Conservation (phyloP, 257 asterid species). For the Anisodus tanguticus region DNA sequence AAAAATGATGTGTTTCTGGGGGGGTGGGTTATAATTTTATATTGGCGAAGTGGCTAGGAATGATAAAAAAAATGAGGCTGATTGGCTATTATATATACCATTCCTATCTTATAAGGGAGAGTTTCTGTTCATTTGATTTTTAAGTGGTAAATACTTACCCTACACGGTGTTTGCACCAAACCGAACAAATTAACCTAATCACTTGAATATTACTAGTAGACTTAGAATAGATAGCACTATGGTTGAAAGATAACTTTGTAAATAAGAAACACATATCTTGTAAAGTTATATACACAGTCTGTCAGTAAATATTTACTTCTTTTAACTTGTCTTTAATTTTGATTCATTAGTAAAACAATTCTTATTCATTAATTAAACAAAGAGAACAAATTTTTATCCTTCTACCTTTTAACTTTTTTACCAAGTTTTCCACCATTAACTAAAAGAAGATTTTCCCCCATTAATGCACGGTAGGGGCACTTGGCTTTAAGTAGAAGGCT, state of each 20-base stretch:
- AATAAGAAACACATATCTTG: too few relatives aligned
- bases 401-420: not conserved
- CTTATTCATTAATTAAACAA: not conserved
- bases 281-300: not conserved
- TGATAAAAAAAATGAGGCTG: constrained; percentile 17
- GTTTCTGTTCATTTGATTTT: not conserved
- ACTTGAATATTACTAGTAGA: too few relatives aligned
- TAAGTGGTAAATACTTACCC: not conserved
- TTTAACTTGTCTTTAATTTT: not conserved
- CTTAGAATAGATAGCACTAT: not conserved
- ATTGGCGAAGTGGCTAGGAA: constrained; percentile 1
- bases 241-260: not conserved
- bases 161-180: not conserved
- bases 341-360: not conserved
- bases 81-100: not conserved
- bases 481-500: constrained; percentile 20
- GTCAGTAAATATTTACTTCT: not conserved
- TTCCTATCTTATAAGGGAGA: not conserved
- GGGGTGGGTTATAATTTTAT: not conserved
- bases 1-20: not conserved
- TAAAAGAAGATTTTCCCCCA: not conserved
- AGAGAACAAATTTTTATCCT: not conserved
- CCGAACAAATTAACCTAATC: not conserved
- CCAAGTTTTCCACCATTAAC: not conserved
- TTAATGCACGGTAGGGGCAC: constrained; percentile 9